These are phyloP conservation scores for Mangifera indica DNA, from an alignment of 345 rosid species.

Conservation along the genomic window DNA sequence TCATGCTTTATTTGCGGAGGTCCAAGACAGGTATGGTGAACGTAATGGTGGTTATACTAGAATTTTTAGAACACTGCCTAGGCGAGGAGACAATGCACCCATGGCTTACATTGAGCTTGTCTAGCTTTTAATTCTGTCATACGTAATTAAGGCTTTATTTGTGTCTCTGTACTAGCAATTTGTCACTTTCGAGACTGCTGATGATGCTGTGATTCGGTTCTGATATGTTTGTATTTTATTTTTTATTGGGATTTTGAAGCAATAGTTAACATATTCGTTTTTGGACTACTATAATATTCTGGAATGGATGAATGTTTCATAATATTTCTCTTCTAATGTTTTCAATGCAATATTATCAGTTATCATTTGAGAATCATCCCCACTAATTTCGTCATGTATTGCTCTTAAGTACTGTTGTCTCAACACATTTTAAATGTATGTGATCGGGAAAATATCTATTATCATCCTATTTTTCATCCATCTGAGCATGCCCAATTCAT, in stretches of 20 bases:
- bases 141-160: neutral
- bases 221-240: neutral
- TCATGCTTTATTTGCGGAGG: constrained; percentile 84
- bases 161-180: neutral
- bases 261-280: neutral
- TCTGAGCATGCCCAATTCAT: neutral
- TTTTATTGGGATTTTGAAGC: neutral
- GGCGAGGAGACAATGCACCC: constrained; percentile 98
- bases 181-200: neutral
- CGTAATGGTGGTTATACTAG: constrained; percentile 94
- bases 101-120: constrained; percentile 97
- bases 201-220: neutral
- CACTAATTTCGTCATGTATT: neutral
- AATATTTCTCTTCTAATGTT: neutral
- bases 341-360: neutral
- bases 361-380: neutral
- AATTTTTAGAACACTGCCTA: constrained; percentile 85
- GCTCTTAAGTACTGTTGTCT: neutral
- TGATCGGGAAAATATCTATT: neutral
- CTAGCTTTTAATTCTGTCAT: constrained; percentile 23
- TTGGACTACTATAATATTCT: neutral
- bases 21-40: constrained; percentile 79
- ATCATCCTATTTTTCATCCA: neutral
- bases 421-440: neutral
- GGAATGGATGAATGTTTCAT: neutral